These are phyloP conservation scores for Vitis hybrid DNA, from an alignment of 177 flowering plant genomes.

Conservation along the genomic window DNA sequence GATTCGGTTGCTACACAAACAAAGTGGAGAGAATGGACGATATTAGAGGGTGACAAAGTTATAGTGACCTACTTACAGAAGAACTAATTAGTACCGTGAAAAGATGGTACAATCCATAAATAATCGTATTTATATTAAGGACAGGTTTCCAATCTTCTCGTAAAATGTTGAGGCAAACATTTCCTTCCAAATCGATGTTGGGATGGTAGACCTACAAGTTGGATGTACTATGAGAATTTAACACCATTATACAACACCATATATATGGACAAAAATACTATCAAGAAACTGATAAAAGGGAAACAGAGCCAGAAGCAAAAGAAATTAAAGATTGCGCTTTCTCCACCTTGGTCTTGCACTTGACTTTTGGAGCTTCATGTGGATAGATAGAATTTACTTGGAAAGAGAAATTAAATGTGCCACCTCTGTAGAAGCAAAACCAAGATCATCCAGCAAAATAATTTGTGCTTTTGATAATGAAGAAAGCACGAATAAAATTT, in stretches of 20 bases:
- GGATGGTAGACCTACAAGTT: constrained; percentile 68
- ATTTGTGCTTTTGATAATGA: background rate
- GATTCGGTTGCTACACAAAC: constrained; percentile 74
- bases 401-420: constrained; percentile 59
- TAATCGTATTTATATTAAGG: constrained; percentile 62
- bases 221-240: background rate
- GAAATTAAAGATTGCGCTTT: background rate
- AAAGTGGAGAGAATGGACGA: background rate
- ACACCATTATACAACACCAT: too few species aligned
- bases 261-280: background rate
- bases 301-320: too few species aligned
- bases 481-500: background rate
- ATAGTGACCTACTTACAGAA: background rate
- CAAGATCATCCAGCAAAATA: background rate
- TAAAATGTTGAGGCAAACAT: constrained; percentile 69
- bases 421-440: constrained; percentile 40
- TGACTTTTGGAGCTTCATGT: constrained; percentile 77
- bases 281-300: background rate
- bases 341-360: constrained; percentile 77
- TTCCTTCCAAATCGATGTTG: constrained; percentile 75
- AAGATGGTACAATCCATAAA: constrained; percentile 68
- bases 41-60: background rate
- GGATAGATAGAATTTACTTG: constrained; percentile 69
- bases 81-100: constrained; percentile 50
- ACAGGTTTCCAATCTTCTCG: constrained; percentile 86